A percentile compares a stretch with the other conserved stretches of the same genome.
Evolutionary conservation across 2,329 filamentous ascomycete genomes (phyloP).

Genomic region (Neonectria hederae): DNA sequence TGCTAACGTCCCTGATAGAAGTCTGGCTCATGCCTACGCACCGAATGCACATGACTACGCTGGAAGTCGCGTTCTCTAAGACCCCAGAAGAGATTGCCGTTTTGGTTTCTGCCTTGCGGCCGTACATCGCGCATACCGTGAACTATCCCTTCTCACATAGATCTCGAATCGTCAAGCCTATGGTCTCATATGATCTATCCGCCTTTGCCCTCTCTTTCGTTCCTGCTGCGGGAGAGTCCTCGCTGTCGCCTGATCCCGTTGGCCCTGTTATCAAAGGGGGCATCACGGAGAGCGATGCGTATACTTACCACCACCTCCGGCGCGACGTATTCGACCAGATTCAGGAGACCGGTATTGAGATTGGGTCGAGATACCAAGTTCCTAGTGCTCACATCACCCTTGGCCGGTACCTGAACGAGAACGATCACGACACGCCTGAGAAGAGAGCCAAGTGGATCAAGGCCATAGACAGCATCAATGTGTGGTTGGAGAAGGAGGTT

Average conservation of each 20-base stretch:
- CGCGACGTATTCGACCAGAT: conserved; percentile 76
- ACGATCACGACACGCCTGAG: conserved; percentile 68
- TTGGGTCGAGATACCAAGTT: conserved; percentile 85
- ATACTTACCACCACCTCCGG: conserved; percentile 91
- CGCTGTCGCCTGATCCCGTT: conserved; percentile 50
- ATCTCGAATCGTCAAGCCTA: conserved; percentile 80
- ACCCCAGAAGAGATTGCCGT: conserved; percentile 73
- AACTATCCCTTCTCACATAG: conserved; percentile 74
- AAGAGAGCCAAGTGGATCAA: conserved; percentile 72
- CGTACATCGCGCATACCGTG: conserved; percentile 67
- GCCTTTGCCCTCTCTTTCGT: conserved; percentile 89
- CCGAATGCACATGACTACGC: conserved; percentile 82
- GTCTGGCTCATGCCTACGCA: conserved; percentile 87
- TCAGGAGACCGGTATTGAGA: conserved; percentile 68
- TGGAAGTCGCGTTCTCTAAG: conserved; percentile 86
- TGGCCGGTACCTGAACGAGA: conserved; percentile 77
- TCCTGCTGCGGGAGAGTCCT: conserved; percentile 74
- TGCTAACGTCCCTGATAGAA: conserved; percentile 54
- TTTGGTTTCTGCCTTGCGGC: conserved; percentile 67
- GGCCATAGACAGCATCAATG: conserved; percentile 80
- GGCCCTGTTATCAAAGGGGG: conserved; percentile 48
- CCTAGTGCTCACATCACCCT: conserved; percentile 92
- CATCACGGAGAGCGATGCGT: conserved; percentile 66
- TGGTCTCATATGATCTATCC: conserved; percentile 84
- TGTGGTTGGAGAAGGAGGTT: conserved; percentile 74